Evolutionary conservation across 163 green algal species (phyloP), one percentile per base, ranked within the genome.

Genomic region (Scenedesmus sp.): DNA sequence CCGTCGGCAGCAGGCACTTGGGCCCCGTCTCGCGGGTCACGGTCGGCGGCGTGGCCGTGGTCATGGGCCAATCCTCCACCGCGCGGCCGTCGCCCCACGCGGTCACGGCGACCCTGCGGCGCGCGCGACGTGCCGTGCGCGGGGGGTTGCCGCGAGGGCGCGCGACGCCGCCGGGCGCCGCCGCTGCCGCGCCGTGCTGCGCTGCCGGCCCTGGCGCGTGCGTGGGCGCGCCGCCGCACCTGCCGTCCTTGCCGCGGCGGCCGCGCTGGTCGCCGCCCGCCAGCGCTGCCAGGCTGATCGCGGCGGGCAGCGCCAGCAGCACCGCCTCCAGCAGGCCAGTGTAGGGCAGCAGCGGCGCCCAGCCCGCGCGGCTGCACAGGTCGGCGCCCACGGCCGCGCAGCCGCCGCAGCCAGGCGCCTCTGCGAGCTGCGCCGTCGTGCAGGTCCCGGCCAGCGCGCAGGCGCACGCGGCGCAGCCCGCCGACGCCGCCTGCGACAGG

Each of bases 271-370:
- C 28, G 29, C 0, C 9, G 36, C 44, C 45, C 51, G 64, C 34
- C 67, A 77, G 67, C 9, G 44, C 36, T 53, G 54, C 34, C 56
- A 77, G 56, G 51, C 67, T 77, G 33, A 77, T 57, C 33, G 64
- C 51, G 17, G 51, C 67, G 64, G 67, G 67, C 22, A 77, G 31
- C 20, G 48, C 67, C 54, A 77, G 28, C 22, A 77, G 51, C 51
- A 66, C 50, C 3, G 67, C 67, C 51, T 77, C 34, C 26, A 77
- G 64, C 11, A 63, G 31, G n/a, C 67, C 67, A 20, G 67, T 66
- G 51, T 77, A 77, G 9, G 67, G 67, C 51, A 77, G 51, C 67
- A 77, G 51, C 67, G 64, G 50, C 51, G 54, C 3, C 67, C 64
- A 53, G 48, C 29, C 28, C 17, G 66, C 48, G 1, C 48, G 18